Evolutionary conservation across 345 rosid species (phyloP).

Genomic region (Theobroma cacao): DNA sequence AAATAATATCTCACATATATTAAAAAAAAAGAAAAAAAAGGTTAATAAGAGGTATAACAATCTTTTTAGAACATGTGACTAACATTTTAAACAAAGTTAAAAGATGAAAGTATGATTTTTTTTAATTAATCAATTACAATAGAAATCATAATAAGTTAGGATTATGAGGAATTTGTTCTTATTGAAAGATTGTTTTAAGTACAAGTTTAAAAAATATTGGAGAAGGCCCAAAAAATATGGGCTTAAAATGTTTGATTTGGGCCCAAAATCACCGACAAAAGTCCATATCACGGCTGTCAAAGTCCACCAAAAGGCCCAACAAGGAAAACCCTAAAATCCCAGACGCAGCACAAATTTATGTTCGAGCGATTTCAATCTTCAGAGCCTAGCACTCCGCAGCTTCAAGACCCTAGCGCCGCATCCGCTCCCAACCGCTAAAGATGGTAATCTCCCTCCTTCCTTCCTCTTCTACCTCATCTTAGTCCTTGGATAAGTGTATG

Average conservation of each 20-base stretch:
- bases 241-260: not conserved
- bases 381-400: not conserved
- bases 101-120: too few relatives aligned
- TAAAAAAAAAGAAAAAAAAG: too few relatives aligned
- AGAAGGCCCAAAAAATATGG: not conserved
- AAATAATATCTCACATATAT: too few relatives aligned
- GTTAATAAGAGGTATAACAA: too few relatives aligned
- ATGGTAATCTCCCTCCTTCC: not conserved
- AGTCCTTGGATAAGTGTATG: not conserved
- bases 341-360: not conserved
- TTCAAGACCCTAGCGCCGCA: not conserved
- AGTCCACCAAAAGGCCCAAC: not conserved
- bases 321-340: conserved; percentile 9
- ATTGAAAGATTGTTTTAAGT: too few relatives aligned
- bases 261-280: not conserved
- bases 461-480: not conserved
- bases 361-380: not conserved
- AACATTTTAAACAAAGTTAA: too few relatives aligned
- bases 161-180: too few relatives aligned
- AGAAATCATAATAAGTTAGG: too few relatives aligned
- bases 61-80: too few relatives aligned
- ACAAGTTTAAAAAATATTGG: too few relatives aligned
- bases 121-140: too few relatives aligned
- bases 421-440: not conserved
- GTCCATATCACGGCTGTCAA: not conserved